These are phyloP conservation scores for Syzygium aqueum DNA, from an alignment of 345 rosid genomes.

Conservation along the genomic window DNA sequence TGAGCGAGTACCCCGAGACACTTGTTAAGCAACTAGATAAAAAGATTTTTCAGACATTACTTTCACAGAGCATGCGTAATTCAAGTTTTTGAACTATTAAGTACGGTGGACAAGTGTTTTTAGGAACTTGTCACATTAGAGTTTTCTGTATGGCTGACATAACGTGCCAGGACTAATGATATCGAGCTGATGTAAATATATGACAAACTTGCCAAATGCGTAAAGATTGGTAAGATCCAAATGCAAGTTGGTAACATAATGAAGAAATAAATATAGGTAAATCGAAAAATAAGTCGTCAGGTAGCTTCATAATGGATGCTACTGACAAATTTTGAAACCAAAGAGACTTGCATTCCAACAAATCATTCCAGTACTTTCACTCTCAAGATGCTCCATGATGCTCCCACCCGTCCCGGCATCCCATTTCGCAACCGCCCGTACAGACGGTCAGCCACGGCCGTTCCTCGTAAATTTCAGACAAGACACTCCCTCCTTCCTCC, in stretches of 20 bases:
- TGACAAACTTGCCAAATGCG: not conserved
- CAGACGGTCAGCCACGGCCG: constrained; percentile 60
- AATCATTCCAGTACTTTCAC: not conserved
- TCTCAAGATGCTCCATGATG: constrained; percentile 10
- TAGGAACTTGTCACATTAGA: not conserved
- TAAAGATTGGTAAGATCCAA: not conserved
- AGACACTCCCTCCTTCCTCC: constrained; percentile 13
- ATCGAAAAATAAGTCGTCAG: not conserved
- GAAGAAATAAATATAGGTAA: not conserved
- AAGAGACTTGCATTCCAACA: not conserved
- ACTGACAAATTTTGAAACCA: not conserved
- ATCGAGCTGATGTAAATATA: not conserved
- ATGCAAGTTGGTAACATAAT: not conserved
- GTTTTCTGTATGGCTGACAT: not conserved
- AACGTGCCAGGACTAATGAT: not conserved
- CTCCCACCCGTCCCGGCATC: constrained; percentile 64
- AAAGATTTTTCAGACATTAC: not conserved
- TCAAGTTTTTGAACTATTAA: not conserved
- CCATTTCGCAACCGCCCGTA: constrained; percentile 59
- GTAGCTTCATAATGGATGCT: not conserved
- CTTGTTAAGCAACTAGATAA: not conserved
- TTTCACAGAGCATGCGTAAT: not conserved
- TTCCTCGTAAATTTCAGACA: constrained; percentile 11
- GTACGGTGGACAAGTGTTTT: not conserved
- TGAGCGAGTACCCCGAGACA: not conserved